Conservation (phyloP, 1,284 basidiomycete species). For the Schizophyllum amplum region DNA sequence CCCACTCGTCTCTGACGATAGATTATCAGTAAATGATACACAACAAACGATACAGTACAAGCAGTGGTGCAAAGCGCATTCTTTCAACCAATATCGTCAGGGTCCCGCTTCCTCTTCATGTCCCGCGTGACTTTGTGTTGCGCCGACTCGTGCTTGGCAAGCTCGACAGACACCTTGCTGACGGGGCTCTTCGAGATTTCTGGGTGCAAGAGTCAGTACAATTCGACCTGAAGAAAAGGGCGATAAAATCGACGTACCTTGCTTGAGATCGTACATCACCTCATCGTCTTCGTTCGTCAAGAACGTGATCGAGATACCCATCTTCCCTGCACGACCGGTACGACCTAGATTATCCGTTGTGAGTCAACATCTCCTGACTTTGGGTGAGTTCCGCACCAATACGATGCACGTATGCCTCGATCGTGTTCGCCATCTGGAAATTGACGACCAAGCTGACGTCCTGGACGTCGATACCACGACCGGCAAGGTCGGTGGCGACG, state of each 20-base stretch:
- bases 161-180: slow-evolving; percentile 80
- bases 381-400: slow-evolving; percentile 53
- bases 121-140: slow-evolving; percentile 83
- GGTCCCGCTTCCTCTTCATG: slow-evolving; percentile 86
- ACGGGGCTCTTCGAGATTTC: slow-evolving; percentile 91
- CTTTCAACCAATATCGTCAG: slow-evolving; percentile 57
- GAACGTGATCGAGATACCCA: slow-evolving; percentile 91
- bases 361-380: slow-evolving; percentile 3
- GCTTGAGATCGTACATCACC: slow-evolving; percentile 92
- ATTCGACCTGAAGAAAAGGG: slow-evolving; percentile 7
- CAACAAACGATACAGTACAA: background rate
- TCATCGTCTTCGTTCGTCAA: slow-evolving; percentile 94
- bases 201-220: slow-evolving; percentile 20
- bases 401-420: slow-evolving; percentile 96
- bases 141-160: slow-evolving; percentile 85
- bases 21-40: background rate
- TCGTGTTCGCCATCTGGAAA: slow-evolving; percentile 93
- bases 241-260: slow-evolving; percentile 42
- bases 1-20: background rate
- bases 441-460: slow-evolving; percentile 96
- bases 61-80: background rate
- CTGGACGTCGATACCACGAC: slow-evolving; percentile 97
- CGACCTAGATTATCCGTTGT: slow-evolving; percentile 48
- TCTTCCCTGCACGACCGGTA: slow-evolving; percentile 95
- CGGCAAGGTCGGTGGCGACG: slow-evolving; percentile 96